Evolutionary conservation across 169 alveolate genomes (phyloP), one percentile per base, ranked within the genome.

Genomic region (Sarcocystis neurona): DNA sequence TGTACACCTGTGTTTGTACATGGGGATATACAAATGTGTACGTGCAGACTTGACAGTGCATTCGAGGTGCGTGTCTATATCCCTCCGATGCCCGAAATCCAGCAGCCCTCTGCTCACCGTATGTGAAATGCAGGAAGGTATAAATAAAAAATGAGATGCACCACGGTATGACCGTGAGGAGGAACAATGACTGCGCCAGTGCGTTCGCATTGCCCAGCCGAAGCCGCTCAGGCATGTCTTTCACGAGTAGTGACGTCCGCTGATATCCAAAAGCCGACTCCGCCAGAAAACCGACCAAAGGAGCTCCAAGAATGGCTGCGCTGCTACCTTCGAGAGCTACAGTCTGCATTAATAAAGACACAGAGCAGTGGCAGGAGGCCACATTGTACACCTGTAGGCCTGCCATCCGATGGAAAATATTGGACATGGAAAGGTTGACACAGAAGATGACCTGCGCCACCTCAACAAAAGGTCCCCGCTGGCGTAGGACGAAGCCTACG

Each of bases 321-420:
- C 96, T 93, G 44, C 96, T 93, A 20, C 98, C 98, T 78, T 96
- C 98, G 63, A 96, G 90, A 37, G 97, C 96, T 41, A 96, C 95
- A 58, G 94, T 93, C 96, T 94, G 91, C 72, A 93, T 34, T 50
- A 91, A 85, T 23, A 10, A 37, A 41, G 37, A 68, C 30, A 85
- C 18, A 43, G 39, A 0, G 0, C 23, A 41, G 10, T 0, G 0
- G 37, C 56, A 5, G 30, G 18, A 48, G 50, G 60, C 18, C 12
- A 84, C 68, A 4, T 0, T 43, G n/a, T 46, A 8, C 44, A 30
- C 2, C n/a, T n/a, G n/a, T n/a, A n/a, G n/a, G n/a, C n/a, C n/a
- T n/a, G n/a, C n/a, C n/a, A n/a, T n/a, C n/a, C n/a, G n/a, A n/a
- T n/a, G n/a, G n/a, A n/a, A n/a, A n/a, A n/a, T n/a, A n/a, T n/a